These are phyloP conservation scores for Xylariaceae sp. DNA, from an alignment of 2,329 filamentous ascomycete species.

Conservation along the genomic window DNA sequence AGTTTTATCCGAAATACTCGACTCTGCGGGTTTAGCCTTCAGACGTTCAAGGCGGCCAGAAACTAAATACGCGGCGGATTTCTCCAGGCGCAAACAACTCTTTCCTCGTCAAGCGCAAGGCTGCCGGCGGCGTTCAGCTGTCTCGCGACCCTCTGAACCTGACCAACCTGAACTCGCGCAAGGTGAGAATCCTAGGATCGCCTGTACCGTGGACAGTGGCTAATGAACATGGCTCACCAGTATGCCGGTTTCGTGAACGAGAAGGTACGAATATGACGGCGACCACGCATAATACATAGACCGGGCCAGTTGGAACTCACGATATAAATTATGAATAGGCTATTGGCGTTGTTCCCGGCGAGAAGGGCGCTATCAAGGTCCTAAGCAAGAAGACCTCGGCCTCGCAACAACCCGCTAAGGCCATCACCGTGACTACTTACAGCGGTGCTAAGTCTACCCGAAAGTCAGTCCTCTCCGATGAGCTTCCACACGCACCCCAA, in stretches of 20 bases:
- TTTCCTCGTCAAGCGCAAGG: constrained; percentile 86
- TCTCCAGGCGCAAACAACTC: constrained; percentile 75
- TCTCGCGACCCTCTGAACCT: constrained; percentile 94
- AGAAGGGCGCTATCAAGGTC: constrained; percentile 77
- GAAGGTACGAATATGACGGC: constrained; percentile 60
- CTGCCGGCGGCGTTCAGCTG: constrained; percentile 77
- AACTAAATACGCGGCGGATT: constrained; percentile 23
- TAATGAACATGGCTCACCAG: constrained; percentile 47
- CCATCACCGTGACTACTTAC: constrained; percentile 63
- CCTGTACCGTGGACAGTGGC: constrained; percentile 19
- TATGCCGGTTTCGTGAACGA: constrained; percentile 90
- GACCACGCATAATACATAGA: not conserved
- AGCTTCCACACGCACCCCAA: not conserved
- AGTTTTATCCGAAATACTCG: constrained; percentile 42
- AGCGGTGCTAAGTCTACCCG: constrained; percentile 68
- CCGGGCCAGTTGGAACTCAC: constrained; percentile 14
- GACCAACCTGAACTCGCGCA: constrained; percentile 84
- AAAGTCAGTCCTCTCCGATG: constrained; percentile 58
- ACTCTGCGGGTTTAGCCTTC: not conserved
- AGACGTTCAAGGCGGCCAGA: constrained; percentile 3
- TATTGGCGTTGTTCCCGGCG: constrained; percentile 69
- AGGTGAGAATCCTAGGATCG: constrained; percentile 51
- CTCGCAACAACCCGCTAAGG: constrained; percentile 67
- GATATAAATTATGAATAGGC: constrained; percentile 52
- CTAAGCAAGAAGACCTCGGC: constrained; percentile 78